Evolutionary conservation across 1,139 yeast species (phyloP), one percentile per base, ranked within the genome.

Genomic region (Fermentozyma sake): DNA sequence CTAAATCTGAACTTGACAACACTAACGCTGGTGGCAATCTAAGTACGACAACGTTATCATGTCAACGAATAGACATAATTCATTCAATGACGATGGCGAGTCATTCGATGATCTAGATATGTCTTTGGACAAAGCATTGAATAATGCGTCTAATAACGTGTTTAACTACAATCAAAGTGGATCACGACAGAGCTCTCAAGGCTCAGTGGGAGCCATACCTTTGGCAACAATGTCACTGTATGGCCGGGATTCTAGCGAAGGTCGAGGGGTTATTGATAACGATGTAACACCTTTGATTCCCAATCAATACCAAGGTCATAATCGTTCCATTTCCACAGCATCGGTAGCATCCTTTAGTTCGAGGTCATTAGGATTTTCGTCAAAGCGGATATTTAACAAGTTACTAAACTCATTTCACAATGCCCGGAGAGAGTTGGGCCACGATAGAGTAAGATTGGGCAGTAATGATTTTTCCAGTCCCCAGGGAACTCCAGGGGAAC

Each of bases 101-200:
- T 52, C 63, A 10, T 58, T 63, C 39, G 72, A 65, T 21, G 73
- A 67, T 35, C 50, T 68, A 30, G 74, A 68, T 30, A 46, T 42
- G 24, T 61, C 72, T 15, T 47, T 67, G 25, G 73, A 67, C 34
- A 52, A 57, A 29, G 73, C 73, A 7, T 50, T 67, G 35, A 50
- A 60, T 36, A 52, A 58, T 24, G 72, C 71, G 3, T 49, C 64
- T 20, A 57, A 52, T 32, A 59, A 52, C 31, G 34, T 58, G 26
- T 52, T 52, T 33, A 35, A 42, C 17, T 40, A 44, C 21, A 28
- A 30, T 13, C 31, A 37, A 17, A 29, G 26, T 14, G 24, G 25
- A 26, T 41, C 52, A 8, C 43, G 54, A 7, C 46, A 44, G 22
- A 46, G 38, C 17, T 52, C 64, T 6, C 55, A 46, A 25, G 55